A percentile compares a stretch with the other conserved stretches of the same genome.
phyloP scores from a whole-genome alignment of 2,329 filamentous ascomycete species.

The Beauveria sp. region DNA sequence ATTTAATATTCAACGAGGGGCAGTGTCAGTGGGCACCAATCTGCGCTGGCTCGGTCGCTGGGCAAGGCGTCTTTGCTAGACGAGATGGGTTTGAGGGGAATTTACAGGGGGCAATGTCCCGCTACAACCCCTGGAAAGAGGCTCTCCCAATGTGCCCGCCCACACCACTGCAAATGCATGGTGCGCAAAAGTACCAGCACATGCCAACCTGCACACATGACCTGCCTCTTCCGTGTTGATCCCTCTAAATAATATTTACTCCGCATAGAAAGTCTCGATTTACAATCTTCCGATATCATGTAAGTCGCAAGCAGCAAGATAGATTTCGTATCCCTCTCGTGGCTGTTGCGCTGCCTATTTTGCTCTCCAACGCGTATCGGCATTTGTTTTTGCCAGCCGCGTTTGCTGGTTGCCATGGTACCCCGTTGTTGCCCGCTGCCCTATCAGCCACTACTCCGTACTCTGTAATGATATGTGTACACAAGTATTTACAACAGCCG shows the following conservation, averaged over 20 bases:
- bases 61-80: not conserved
- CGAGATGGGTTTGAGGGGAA: not conserved
- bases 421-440: not conserved
- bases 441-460: not conserved
- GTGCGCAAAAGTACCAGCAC: not conserved
- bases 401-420: constrained; percentile 9
- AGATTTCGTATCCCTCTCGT: not conserved
- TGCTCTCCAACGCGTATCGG: not conserved
- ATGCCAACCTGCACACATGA: not conserved
- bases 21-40: not conserved
- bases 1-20: not conserved
- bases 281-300: not conserved
- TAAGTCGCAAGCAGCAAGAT: not conserved
- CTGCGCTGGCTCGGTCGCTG: too few relatives aligned
- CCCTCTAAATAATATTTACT: not conserved
- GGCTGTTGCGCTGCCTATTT: not conserved
- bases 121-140: not conserved
- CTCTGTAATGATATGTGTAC: not conserved
- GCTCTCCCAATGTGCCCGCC: not conserved
- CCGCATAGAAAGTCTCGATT: not conserved
- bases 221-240: not conserved
- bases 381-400: constrained; percentile 5
- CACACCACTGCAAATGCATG: not conserved
- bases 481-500: not conserved
- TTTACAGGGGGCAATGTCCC: not conserved